Evolutionary conservation across 805 yeast species (phyloP).

Genomic region (Pichia nakasei): DNA sequence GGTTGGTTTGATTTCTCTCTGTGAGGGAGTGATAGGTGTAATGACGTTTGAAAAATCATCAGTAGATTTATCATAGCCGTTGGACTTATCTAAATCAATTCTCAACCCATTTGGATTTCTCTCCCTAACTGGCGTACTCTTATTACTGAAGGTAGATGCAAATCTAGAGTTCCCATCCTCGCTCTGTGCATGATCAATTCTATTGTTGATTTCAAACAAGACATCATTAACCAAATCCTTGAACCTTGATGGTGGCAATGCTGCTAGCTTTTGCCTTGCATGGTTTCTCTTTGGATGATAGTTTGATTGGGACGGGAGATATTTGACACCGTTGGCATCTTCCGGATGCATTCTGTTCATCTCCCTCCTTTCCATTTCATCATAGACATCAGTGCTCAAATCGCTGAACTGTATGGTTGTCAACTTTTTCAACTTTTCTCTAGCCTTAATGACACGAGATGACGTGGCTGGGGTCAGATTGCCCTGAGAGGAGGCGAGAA

Average conservation of each 20-base stretch:
- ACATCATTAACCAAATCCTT: slow-evolving; percentile 88
- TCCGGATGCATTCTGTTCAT: slow-evolving; percentile 33
- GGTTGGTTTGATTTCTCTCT: slow-evolving; percentile 40
- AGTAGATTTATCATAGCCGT: not conserved
- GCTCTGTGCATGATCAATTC: slow-evolving; percentile 1
- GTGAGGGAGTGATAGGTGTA: slow-evolving; percentile 22
- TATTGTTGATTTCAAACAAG: slow-evolving; percentile 71
- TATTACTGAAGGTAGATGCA: too few species aligned
- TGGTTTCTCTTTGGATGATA: slow-evolving; percentile 94
- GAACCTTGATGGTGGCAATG: slow-evolving; percentile 73
- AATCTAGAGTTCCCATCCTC: too few species aligned
- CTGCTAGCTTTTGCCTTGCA: slow-evolving; percentile 85
- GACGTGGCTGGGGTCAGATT: slow-evolving; percentile 34
- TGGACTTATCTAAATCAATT: slow-evolving; percentile 5
- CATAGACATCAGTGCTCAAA: slow-evolving; percentile 88
- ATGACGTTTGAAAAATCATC: slow-evolving; percentile 8
- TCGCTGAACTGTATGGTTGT: slow-evolving; percentile 80
- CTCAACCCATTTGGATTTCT: not conserved
- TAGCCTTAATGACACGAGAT: slow-evolving; percentile 68
- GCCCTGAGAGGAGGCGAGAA: slow-evolving; percentile 42
- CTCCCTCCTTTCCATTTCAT: slow-evolving; percentile 77
- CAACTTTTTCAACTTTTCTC: slow-evolving; percentile 75
- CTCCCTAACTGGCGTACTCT: too few species aligned
- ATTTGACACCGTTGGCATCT: slow-evolving; percentile 42
- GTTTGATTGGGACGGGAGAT: slow-evolving; percentile 57